Conservation (phyloP, 1,139 yeast genomes). For the Kodamaea plutei region DNA sequence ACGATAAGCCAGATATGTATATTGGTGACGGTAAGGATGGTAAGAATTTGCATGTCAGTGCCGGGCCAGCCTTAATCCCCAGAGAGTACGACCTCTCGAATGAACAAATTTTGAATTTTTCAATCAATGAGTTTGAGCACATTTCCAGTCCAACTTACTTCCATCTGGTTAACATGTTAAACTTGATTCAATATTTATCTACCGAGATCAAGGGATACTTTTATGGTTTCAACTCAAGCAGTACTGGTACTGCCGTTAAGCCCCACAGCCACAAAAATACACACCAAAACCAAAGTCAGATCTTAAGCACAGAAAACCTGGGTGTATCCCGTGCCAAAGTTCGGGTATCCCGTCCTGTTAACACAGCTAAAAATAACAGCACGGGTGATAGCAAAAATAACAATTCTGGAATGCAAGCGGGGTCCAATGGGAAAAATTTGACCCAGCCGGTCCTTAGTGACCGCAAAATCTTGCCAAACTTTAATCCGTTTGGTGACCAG, state of each 20-base stretch:
- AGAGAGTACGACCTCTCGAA: constrained; percentile 38
- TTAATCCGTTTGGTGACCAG: constrained; percentile 33
- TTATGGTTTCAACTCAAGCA: constrained; percentile 36
- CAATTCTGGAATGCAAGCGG: no score
- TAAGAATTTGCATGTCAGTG: constrained; percentile 4
- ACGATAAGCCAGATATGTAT: constrained; percentile 32
- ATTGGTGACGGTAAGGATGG: constrained; percentile 14
- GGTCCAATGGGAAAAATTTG: constrained; percentile 2
- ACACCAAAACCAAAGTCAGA: no score
- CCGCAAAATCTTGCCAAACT: constrained; percentile 19
- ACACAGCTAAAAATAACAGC: no score
- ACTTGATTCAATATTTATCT: constrained; percentile 31
- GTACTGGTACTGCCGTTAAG: constrained; percentile 7
- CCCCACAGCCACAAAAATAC: no score
- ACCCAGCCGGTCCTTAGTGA: constrained; percentile 3
- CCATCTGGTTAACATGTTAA: constrained; percentile 39
- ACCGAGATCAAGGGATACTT: constrained; percentile 37
- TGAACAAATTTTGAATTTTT: constrained; percentile 41
- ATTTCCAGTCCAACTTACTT: constrained; percentile 38
- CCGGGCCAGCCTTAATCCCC: constrained; percentile 22
- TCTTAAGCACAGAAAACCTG: constrained; percentile 2
- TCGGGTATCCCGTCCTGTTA: constrained; percentile 4
- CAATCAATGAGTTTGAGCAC: constrained; percentile 34
- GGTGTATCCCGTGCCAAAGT: constrained; percentile 5
- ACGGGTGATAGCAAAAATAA: no score